Conservation (phyloP, 441 rosid genomes). For the Capsella rubella region DNA sequence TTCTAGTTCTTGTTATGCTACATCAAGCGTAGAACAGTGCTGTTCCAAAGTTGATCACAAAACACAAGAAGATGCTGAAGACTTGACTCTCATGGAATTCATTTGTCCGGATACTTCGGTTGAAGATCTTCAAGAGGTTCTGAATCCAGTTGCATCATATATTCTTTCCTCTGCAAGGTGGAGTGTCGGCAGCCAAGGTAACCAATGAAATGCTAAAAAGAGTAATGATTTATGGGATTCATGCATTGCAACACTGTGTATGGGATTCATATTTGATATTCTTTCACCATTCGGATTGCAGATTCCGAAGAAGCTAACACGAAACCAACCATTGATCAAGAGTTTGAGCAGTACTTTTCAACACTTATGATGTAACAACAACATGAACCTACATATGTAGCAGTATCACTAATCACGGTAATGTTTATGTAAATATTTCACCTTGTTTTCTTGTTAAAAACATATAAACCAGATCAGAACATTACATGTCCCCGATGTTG, state of each 20-base stretch:
- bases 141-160: slow-evolving; percentile 25
- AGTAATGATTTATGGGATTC: slow-evolving; percentile 1
- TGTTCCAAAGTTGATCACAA: slow-evolving; percentile 23
- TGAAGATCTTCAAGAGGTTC: slow-evolving; percentile 25
- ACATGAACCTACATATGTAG: background rate
- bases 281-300: slow-evolving; percentile 21
- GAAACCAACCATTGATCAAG: slow-evolving; percentile 81
- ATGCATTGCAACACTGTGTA: background rate
- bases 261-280: slow-evolving; percentile 7
- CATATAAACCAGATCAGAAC: background rate
- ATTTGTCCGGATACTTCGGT: slow-evolving; percentile 20
- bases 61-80: slow-evolving; percentile 27
- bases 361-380: slow-evolving; percentile 59
- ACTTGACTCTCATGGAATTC: slow-evolving; percentile 24
- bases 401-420: slow-evolving; percentile 1
- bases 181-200: slow-evolving; percentile 42
- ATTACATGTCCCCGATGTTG: background rate
- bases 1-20: slow-evolving; percentile 17
- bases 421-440: slow-evolving; percentile 25
- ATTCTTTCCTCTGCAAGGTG: slow-evolving; percentile 36
- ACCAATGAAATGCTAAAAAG: background rate
- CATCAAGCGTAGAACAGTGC: slow-evolving; percentile 28
- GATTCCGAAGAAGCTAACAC: slow-evolving; percentile 27
- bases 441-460: background rate
- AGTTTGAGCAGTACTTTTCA: slow-evolving; percentile 83